These are phyloP conservation scores for Podila minutissima DNA, from an alignment of 192 early-diverging fungal species.

Conservation along the genomic window DNA sequence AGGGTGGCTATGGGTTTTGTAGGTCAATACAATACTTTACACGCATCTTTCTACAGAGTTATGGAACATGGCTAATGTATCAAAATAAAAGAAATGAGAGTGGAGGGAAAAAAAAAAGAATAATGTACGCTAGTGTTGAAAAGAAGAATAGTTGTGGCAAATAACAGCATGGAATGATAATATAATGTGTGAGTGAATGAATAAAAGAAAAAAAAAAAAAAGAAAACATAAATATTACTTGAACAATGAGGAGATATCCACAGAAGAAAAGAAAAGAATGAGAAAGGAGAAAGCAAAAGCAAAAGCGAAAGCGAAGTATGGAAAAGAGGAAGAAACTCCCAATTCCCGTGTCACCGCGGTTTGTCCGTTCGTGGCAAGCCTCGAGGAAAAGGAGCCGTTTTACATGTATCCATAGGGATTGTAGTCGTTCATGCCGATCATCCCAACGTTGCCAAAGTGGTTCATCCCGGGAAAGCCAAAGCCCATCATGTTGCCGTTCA, in stretches of 20 bases:
- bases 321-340: not conserved
- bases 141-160: not conserved
- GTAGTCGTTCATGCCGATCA: conserved; percentile 62
- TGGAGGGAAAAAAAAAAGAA: conserved; percentile 1
- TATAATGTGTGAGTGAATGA: not conserved
- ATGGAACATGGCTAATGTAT: too few species aligned
- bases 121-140: conserved; percentile 4
- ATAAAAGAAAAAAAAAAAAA: conserved; percentile 6
- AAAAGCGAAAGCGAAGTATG: not conserved
- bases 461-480: conserved; percentile 52
- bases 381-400: conserved; percentile 10
- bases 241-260: conserved; percentile 1
- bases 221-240: not conserved
- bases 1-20: too few species aligned
- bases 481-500: conserved; percentile 51
- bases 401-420: conserved; percentile 56
- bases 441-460: conserved; percentile 55
- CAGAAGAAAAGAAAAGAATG: conserved; percentile 11
- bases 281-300: not conserved
- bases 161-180: not conserved
- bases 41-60: too few species aligned
- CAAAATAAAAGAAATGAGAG: not conserved
- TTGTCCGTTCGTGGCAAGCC: not conserved
- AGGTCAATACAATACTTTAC: too few species aligned
- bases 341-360: conserved; percentile 1